Conservation (phyloP, 306 rosid genomes). For the Quercus wislizeni region DNA sequence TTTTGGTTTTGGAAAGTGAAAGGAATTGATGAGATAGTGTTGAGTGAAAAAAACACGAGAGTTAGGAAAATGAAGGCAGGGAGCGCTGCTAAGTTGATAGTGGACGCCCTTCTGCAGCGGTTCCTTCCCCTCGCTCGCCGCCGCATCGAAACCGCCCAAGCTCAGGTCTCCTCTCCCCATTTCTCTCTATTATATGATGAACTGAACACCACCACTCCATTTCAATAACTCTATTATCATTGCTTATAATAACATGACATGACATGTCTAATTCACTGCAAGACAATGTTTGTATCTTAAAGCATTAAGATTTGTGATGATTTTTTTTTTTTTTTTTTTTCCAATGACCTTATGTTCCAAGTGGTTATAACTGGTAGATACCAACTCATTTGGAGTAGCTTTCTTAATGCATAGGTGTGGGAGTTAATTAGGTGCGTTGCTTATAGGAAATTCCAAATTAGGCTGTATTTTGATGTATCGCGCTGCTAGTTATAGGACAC, state of each 20-base stretch:
- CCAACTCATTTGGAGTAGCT: neutral
- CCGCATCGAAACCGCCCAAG: slow-evolving; percentile 99
- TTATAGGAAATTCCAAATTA: neutral
- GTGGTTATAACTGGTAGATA: neutral
- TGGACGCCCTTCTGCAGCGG: slow-evolving; percentile 96
- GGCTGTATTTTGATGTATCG: neutral
- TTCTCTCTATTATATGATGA: no score
- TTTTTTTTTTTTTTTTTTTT: neutral
- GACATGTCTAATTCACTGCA: neutral
- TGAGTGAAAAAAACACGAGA: no score
- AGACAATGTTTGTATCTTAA: neutral
- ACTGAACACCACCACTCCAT: no score
- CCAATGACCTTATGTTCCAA: neutral
- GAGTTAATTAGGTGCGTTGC: neutral
- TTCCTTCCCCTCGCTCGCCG: slow-evolving; percentile 99
- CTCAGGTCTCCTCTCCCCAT: slow-evolving; percentile 49
- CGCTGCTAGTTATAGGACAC: neutral
- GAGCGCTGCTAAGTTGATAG: slow-evolving; percentile 95
- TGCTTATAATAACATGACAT: no score
- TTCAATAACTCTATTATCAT: no score
- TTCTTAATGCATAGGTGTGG: no score
- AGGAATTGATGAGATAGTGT: no score
- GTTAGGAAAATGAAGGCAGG: slow-evolving; percentile 73
- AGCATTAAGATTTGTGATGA: neutral
- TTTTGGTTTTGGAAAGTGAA: no score